Base-by-base conservation (phyloP, 1,284 basidiomycete species). In the Neolentinus lepideus region DNA sequence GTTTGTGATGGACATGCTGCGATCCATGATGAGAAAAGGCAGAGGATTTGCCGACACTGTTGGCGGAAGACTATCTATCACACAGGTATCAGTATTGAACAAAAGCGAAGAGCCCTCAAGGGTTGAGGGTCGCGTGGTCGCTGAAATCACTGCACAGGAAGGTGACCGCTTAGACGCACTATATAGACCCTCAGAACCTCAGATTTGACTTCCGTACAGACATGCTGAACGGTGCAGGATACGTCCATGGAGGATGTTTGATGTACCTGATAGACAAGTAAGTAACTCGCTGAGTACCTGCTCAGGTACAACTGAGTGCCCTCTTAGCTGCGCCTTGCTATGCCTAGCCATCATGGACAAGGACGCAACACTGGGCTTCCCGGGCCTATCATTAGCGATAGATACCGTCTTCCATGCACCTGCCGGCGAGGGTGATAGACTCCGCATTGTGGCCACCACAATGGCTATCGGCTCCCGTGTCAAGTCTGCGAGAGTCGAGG, bases 341-440 rank as follows among this genome's bases (percentile, higher is more conserved):
- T 70, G 75, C 1, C 59, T 79, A 12, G 58, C 62, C 2, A 73
- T 68, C 12, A 60, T 76, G 35, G 67, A 62, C 24, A 56, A 67
- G 9, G 61, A 62, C 4, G 66, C 62, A 1, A 36, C 14, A 16
- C 51, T 36, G 6, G 68, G 67, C 11, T 60, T 65, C 2, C 35
- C 62, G 2, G 63, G 67, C 8, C 62, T 67, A 3, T 81, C 81
- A 1, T 78, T 79, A 60, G 73, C 71, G 10, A 67, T 83, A 31
- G 75, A 77, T 51, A 64, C 75, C 36, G 66, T 76, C 38, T 83
- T 76, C 58, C 81, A 83, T 60, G 79, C 81, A 1, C 81, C 81
- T 3, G 78, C 80, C 3, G 62, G 58, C 35, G 25, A 72, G 35
- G 79, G 77, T 1, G 76, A 79, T 56, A 70, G 63, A 52, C 63